A percentile compares a stretch with the other conserved stretches of the same genome.
Conservation (phyloP, 805 yeast species). For the Candida boidinii region DNA sequence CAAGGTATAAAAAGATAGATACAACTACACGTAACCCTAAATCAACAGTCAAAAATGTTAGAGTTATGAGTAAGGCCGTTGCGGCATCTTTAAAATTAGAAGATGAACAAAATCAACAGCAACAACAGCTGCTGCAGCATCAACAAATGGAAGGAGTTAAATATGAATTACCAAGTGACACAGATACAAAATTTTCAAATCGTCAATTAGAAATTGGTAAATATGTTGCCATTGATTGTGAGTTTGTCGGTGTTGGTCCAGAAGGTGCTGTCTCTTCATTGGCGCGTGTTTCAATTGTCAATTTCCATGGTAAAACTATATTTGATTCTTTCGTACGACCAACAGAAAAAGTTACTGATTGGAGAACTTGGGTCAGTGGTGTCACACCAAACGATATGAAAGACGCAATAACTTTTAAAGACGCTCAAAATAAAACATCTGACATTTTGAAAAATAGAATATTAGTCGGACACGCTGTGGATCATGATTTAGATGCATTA, state of each 20-base stretch:
- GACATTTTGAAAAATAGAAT: slow-evolving; percentile 45
- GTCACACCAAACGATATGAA: slow-evolving; percentile 62
- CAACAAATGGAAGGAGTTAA: background rate
- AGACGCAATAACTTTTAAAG: slow-evolving; percentile 55
- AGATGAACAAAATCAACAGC: slow-evolving; percentile 3
- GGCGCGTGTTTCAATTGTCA: slow-evolving; percentile 84
- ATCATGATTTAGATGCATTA: slow-evolving; percentile 68
- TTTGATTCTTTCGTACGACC: slow-evolving; percentile 76
- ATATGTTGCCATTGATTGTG: slow-evolving; percentile 83
- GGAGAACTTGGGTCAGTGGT: slow-evolving; percentile 93
- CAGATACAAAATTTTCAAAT: background rate
- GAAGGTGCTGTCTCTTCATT: slow-evolving; percentile 63
- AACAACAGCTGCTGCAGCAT: slow-evolving; percentile 1
- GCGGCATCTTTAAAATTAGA: slow-evolving; percentile 1
- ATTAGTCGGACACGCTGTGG: slow-evolving; percentile 79
- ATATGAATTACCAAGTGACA: background rate
- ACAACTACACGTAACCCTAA: background rate
- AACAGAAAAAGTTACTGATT: slow-evolving; percentile 67
- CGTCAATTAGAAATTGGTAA: slow-evolving; percentile 48
- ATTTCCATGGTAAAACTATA: slow-evolving; percentile 65
- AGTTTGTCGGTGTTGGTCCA: slow-evolving; percentile 85
- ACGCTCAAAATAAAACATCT: slow-evolving; percentile 53
- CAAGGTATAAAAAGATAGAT: background rate
- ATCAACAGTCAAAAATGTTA: background rate
- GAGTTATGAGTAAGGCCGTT: background rate